phyloP scores from a whole-genome alignment of 192 early-diverging fungal genomes.

The Backusella parvicylindrica region DNA sequence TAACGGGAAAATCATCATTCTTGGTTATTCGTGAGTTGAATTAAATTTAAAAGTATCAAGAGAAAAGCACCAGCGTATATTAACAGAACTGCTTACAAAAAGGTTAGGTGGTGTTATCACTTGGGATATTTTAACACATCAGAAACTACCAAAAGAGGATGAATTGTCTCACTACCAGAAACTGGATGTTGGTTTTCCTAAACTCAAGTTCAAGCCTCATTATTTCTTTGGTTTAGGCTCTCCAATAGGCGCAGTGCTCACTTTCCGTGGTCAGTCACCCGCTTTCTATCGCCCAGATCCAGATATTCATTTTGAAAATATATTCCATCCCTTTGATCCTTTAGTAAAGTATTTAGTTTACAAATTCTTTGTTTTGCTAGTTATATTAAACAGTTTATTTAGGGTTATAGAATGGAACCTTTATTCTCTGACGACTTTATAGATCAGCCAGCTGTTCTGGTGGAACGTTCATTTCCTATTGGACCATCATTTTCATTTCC shows the following conservation, averaged over 20 bases:
- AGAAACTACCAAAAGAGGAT: slow-evolving; percentile 16
- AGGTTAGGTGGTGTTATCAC: slow-evolving; percentile 61
- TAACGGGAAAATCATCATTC: slow-evolving; percentile 53
- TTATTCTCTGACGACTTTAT: slow-evolving; percentile 39
- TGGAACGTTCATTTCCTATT: slow-evolving; percentile 30
- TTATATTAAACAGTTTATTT: neutral
- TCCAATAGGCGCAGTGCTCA: slow-evolving; percentile 55
- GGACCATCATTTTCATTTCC: slow-evolving; percentile 35
- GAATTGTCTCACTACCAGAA: slow-evolving; percentile 16
- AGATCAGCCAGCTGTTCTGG: slow-evolving; percentile 32
- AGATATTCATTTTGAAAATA: slow-evolving; percentile 60
- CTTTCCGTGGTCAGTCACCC: slow-evolving; percentile 59
- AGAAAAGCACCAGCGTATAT: neutral
- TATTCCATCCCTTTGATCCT: slow-evolving; percentile 76
- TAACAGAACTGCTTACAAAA: neutral
- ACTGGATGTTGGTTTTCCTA: slow-evolving; percentile 28
- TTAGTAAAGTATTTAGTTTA: slow-evolving; percentile 27
- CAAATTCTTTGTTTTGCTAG: no score
- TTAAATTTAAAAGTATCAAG: neutral
- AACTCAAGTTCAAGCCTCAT: slow-evolving; percentile 43
- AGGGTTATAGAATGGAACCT: slow-evolving; percentile 69
- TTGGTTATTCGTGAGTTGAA: slow-evolving; percentile 52
- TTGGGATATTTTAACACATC: slow-evolving; percentile 61
- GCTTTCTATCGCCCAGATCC: slow-evolving; percentile 48
- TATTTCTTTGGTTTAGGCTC: slow-evolving; percentile 49